phyloP scores from a whole-genome alignment of 257 asterid genomes.

The Cynanchum wilfordii region DNA sequence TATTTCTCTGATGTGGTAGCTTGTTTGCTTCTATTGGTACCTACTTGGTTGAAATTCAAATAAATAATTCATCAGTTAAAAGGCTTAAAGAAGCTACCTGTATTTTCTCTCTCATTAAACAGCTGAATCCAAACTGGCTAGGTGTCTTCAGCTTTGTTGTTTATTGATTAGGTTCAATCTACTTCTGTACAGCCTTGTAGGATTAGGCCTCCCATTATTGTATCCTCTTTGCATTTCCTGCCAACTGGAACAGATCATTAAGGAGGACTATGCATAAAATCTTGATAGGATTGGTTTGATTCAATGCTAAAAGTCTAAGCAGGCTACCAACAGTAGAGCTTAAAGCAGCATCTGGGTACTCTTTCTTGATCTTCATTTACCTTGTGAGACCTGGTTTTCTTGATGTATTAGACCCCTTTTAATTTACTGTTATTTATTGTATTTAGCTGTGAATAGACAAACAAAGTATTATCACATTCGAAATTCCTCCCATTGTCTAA shows the following conservation, averaged over 20 bases:
- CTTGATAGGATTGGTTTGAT: background rate
- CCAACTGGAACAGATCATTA: background rate
- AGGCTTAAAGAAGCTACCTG: too few relatives aligned
- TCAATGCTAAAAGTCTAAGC: background rate
- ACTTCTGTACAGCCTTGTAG: background rate
- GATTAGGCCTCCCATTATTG: background rate
- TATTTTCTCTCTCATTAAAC: background rate
- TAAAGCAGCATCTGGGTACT: background rate
- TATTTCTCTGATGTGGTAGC: background rate
- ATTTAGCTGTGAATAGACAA: background rate
- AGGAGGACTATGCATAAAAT: background rate
- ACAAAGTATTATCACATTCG: background rate
- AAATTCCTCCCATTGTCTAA: background rate
- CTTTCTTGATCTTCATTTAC: background rate
- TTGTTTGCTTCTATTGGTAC: background rate
- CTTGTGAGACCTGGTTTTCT: background rate
- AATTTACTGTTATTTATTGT: background rate
- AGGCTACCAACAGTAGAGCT: background rate
- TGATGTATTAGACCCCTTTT: background rate
- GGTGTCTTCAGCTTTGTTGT: background rate
- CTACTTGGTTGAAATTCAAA: background rate
- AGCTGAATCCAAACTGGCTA: background rate
- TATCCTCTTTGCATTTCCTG: background rate
- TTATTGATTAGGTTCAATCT: background rate
- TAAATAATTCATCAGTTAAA: background rate